Base-by-base conservation (phyloP, 139 green algal genomes). In the Spirogloea muscicola region DNA sequence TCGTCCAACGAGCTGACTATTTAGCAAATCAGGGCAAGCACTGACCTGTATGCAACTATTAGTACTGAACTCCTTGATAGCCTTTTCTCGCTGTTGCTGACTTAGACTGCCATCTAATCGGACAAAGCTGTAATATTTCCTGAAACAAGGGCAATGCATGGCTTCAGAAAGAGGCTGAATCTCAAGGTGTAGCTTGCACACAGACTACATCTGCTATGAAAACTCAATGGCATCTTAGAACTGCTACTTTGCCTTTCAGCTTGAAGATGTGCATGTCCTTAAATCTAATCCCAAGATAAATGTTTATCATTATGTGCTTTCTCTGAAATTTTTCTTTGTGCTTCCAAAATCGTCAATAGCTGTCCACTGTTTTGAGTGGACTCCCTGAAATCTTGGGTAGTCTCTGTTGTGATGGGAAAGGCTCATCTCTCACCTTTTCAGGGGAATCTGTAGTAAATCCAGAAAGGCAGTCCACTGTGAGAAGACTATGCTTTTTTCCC, bases 401-500 rank as follows among this genome's bases (percentile, higher is more conserved):
- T 37, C 60, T n/a, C n/a, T n/a, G n/a, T n/a, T n/a, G n/a, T n/a
- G n/a, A 31, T 21, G 59, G 4, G 46, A 21, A 55, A 55, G 21
- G 21, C 46, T 31, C 21, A 55, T n/a, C n/a, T n/a, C n/a, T n/a
- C n/a, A 77, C 64, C 72, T 64, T 16, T 79, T 82, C 40, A 82
- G 51, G 9, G 75, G n/a, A 1, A 82, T 76, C 81, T 96, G 88
- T 40, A 96, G 57, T 49, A 97, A 79, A 66, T 97, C 91, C 34
- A 97, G 76, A 88, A 97, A 95, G 58, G 77, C 62, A 0, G 90
- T 97, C 90, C 89, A 97, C 84, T 96, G 92, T 39, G 74, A 89
- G 84, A 97, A 97, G 21, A 97, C 88, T 21, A 97, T 87, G 3
- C 90, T 86, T 74, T 95, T 94, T 44, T 71, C 72, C 1, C 67